Evolutionary conservation across 129 eudicot species (phyloP).

Genomic region (Artemisia argyi): DNA sequence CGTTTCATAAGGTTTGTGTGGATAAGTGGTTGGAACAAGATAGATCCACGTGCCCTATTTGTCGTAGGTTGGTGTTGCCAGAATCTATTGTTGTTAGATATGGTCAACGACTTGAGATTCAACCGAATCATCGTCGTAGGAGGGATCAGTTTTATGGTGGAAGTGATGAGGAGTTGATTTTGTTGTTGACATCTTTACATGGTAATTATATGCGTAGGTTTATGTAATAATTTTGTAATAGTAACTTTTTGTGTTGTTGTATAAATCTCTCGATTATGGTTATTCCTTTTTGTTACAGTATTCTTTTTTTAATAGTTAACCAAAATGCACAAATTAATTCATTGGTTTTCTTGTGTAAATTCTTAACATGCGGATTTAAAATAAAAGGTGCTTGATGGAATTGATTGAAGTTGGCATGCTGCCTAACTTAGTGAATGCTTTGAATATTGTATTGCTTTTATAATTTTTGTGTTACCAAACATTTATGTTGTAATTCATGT

Average conservation of each 20-base stretch:
- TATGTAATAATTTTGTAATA: conserved; percentile 20
- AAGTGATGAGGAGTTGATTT: conserved; percentile 49
- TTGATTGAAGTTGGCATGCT: conserved; percentile 23
- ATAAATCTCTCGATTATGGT: not conserved
- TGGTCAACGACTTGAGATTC: conserved; percentile 24
- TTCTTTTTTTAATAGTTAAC: not conserved
- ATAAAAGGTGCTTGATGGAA: not conserved
- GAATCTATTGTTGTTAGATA: conserved; percentile 41
- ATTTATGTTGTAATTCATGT: conserved; percentile 3
- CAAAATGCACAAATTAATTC: not conserved
- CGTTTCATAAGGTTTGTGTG: conserved; percentile 37
- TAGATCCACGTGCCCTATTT: conserved; percentile 55
- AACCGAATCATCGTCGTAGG: conserved; percentile 25
- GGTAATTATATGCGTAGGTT: conserved; percentile 48
- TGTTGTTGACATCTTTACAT: conserved; percentile 49
- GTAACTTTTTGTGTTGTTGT: too few relatives aligned
- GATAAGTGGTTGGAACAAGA: conserved; percentile 57
- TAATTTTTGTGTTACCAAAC: not conserved
- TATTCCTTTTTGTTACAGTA: not conserved
- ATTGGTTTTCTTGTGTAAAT: too few relatives aligned
- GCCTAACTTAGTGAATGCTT: conserved; percentile 20
- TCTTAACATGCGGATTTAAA: not conserved
- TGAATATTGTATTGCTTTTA: conserved; percentile 5
- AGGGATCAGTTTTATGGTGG: conserved; percentile 28
- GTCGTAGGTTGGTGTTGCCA: conserved; percentile 53